Conservation (phyloP, 371 early-diverging fungal genomes). For the Mucor piriformis region DNA sequence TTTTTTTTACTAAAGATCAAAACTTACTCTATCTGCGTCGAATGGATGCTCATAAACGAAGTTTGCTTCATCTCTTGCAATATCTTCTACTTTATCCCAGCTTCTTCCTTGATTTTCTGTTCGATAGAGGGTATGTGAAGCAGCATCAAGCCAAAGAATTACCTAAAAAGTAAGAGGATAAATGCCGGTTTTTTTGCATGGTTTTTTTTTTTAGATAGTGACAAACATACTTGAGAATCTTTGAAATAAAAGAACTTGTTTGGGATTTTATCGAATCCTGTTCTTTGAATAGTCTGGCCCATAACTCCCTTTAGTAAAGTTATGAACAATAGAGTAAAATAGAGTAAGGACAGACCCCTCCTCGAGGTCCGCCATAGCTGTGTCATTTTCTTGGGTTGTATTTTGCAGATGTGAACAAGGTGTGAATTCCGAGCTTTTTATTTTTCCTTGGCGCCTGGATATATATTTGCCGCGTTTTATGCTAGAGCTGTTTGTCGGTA, state of each 20-base stretch:
- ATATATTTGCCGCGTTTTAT: background rate
- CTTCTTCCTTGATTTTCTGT: conserved; percentile 72
- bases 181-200: background rate
- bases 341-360: conserved; percentile 28
- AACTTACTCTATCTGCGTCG: conserved; percentile 55
- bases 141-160: conserved; percentile 61
- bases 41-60: conserved; percentile 63
- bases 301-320: conserved; percentile 2
- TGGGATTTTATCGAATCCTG: conserved; percentile 55
- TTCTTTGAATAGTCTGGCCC: conserved; percentile 34
- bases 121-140: conserved; percentile 53
- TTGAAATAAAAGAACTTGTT: conserved; percentile 67
- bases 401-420: background rate
- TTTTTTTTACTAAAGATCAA: background rate
- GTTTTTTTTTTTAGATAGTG: background rate
- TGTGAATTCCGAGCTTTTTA: background rate
- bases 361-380: conserved; percentile 27
- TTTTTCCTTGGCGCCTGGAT: background rate
- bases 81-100: conserved; percentile 56
- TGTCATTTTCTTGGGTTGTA: conserved; percentile 9
- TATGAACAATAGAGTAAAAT: conserved; percentile 5
- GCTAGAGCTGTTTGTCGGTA: background rate
- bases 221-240: conserved; percentile 61
- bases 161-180: conserved; percentile 35
- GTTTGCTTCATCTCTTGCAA: conserved; percentile 38